These are phyloP conservation scores for Asterophora parasitica DNA, from an alignment of 768 basidiomycete genomes.

Conservation along the genomic window DNA sequence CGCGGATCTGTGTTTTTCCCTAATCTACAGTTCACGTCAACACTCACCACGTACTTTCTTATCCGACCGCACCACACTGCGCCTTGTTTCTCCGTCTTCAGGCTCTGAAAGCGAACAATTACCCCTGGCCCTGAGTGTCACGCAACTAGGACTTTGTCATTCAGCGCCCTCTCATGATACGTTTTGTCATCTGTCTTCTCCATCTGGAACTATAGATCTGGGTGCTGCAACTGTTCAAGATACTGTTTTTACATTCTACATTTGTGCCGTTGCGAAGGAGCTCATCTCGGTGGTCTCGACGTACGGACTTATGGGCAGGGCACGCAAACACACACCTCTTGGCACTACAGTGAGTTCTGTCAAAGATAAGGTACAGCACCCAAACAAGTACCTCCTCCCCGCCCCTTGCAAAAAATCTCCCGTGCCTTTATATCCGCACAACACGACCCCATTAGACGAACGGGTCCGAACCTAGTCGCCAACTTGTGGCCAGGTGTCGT, in stretches of 20 bases:
- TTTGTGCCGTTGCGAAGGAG: conserved; percentile 2
- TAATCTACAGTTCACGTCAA: conserved; percentile 12
- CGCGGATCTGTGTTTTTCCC: not conserved
- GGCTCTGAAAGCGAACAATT: conserved; percentile 1
- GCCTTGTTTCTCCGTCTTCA: conserved; percentile 1
- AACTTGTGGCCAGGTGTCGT: not conserved
- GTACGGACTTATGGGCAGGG: not conserved
- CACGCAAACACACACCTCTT: not conserved
- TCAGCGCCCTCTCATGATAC: conserved; percentile 11
- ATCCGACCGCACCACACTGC: not conserved
- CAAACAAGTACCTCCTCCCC: too few relatives aligned
- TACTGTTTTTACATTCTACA: conserved; percentile 5
- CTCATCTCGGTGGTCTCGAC: not conserved
- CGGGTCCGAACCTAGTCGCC: not conserved
- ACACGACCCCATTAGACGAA: conserved; percentile 2
- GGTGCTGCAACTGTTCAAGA: conserved; percentile 8
- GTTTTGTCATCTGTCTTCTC: conserved; percentile 10
- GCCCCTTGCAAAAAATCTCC: conserved; percentile 2
- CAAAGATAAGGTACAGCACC: conserved; percentile 8
- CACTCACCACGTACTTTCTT: not conserved
- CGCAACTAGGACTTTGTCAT: conserved; percentile 2
- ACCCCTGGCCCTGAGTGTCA: conserved; percentile 17
- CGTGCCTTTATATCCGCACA: conserved; percentile 4
- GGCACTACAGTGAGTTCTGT: conserved; percentile 4
- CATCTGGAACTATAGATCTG: conserved; percentile 16